These are phyloP conservation scores for Ophiostoma sp. DNA, from an alignment of 2,329 filamentous ascomycete genomes.

Conservation along the genomic window DNA sequence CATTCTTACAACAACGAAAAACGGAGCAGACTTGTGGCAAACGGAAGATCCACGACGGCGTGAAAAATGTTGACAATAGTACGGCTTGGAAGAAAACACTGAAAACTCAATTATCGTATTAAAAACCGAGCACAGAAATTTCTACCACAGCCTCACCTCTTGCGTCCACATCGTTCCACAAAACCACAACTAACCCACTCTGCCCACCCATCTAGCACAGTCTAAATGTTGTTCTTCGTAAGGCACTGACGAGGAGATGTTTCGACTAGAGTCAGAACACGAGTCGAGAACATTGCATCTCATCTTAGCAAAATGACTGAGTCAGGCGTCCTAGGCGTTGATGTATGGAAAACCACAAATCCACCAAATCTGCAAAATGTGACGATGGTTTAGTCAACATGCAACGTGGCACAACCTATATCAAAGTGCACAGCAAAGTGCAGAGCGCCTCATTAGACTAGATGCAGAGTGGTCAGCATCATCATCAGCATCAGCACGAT, in stretches of 20 bases:
- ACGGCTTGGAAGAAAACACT: neutral
- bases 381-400: neutral
- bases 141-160: neutral
- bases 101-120: neutral
- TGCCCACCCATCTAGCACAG: neutral
- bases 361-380: neutral
- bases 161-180: neutral
- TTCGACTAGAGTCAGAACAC: neutral
- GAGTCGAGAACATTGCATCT: neutral
- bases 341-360: neutral
- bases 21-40: neutral
- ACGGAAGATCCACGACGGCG: conserved; percentile 4
- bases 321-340: neutral
- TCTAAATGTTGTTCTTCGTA: conserved; percentile 5
- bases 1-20: neutral
- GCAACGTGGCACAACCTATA: neutral
- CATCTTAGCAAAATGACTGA: neutral
- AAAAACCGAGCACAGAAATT: neutral
- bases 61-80: neutral
- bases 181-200: neutral
- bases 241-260: conserved; percentile 10
- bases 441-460: neutral
- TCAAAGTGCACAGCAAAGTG: neutral
- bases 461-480: neutral
- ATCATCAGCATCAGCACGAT: neutral